A percentile compares a stretch with the other conserved stretches of the same genome.
Evolutionary conservation across 345 rosid genomes (phyloP).

Genomic region (Citrus unshiu): DNA sequence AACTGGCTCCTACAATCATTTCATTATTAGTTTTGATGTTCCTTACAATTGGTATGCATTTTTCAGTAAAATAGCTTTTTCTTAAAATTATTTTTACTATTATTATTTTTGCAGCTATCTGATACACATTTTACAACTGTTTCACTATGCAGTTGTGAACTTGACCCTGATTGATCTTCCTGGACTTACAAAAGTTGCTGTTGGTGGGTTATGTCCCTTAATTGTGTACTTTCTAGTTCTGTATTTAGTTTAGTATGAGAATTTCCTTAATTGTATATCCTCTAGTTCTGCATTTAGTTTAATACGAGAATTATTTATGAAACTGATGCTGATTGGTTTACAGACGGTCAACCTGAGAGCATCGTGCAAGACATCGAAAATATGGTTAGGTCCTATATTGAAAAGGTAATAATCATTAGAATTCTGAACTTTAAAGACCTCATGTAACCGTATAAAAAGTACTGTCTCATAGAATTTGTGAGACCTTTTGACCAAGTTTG

Average conservation of each 20-base stretch:
- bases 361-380: conserved; percentile 85
- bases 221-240: neutral
- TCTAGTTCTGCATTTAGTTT: neutral
- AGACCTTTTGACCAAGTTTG: neutral
- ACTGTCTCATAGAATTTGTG: neutral
- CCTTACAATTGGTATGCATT: neutral
- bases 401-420: conserved; percentile 54
- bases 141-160: conserved; percentile 69
- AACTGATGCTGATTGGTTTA: conserved; percentile 17
- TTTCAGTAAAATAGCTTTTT: neutral
- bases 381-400: conserved; percentile 84
- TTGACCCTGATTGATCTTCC: conserved; percentile 96
- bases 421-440: neutral
- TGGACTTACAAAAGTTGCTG: conserved; percentile 96
- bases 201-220: conserved; percentile 52
- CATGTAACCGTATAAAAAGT: neutral
- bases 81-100: neutral
- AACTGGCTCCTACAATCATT: neutral
- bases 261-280: neutral
- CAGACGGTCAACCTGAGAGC: conserved; percentile 92
- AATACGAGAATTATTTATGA: neutral
- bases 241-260: conserved; percentile 1
- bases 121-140: conserved; percentile 4
- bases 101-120: neutral
- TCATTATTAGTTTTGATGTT: neutral